phyloP scores from a whole-genome alignment of 2,329 filamentous ascomycete genomes.

The Ascocoryne sarcoides region DNA sequence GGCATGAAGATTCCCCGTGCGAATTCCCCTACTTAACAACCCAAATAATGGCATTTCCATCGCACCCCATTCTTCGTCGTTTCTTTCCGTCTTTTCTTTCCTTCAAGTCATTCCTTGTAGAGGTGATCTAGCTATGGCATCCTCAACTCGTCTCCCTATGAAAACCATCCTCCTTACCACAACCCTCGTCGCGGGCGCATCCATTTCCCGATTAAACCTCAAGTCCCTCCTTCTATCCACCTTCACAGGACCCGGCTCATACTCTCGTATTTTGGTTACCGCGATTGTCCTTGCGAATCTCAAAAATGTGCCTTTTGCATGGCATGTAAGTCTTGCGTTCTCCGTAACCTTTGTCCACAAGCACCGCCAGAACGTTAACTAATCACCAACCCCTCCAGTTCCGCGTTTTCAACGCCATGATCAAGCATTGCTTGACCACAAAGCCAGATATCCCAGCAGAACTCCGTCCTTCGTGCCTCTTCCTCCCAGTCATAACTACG shows the following conservation, averaged over 20 bases:
- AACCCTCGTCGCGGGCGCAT: conserved; percentile 13
- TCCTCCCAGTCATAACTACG: conserved; percentile 50
- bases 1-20: too few relatives aligned
- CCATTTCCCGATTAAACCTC: conserved; percentile 19
- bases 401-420: conserved; percentile 39
- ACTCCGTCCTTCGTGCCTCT: conserved; percentile 37
- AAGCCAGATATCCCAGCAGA: conserved; percentile 29
- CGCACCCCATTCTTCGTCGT: background rate
- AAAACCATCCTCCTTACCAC: conserved; percentile 21
- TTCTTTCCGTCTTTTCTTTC: background rate
- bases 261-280: conserved; percentile 25
- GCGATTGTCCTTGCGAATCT: conserved; percentile 41
- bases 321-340: conserved; percentile 41
- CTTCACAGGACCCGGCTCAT: conserved; percentile 26
- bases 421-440: conserved; percentile 31
- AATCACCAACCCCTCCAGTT: conserved; percentile 25
- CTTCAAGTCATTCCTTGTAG: background rate
- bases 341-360: background rate
- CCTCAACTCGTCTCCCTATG: conserved; percentile 23
- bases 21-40: too few relatives aligned
- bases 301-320: conserved; percentile 50
- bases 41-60: too few relatives aligned
- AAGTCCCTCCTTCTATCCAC: conserved; percentile 13
- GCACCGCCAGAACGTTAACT: background rate
- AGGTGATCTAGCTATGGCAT: conserved; percentile 19